Base-by-base conservation (phyloP, 2,329 filamentous ascomycete genomes). In the Penicillium sumatraense region DNA sequence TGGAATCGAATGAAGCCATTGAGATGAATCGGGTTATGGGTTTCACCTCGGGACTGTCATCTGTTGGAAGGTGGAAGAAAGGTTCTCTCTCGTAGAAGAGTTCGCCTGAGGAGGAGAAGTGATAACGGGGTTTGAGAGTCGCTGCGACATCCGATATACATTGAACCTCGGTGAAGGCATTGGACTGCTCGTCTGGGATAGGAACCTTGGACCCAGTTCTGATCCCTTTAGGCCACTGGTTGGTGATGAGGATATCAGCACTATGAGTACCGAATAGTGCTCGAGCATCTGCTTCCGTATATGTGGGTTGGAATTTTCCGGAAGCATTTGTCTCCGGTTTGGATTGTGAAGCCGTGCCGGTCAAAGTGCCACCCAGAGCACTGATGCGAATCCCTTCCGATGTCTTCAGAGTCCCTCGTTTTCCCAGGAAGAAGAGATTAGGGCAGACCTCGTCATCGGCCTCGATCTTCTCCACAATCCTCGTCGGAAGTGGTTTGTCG, bases 41-140 rank as follows among this genome's bases (percentile, higher is more conserved):
- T 60, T 83, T 82, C 20, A 80, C 75, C 53, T 87, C 81, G 6
- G 83, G 81, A 9, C 77, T 75, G 35, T 82, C 80, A 29, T 79
- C 74, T 29, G 75, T 78, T 3, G 83, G 80, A 20, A 76, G 61
- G 70, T 96, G 88, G 68, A 95, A 87, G 78, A 97, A 99, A 0
- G 93, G 91, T 73, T 98, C 95, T 53, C 95, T 87, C 76, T 99
- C 93, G 71, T 88, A 98, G 75, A 90, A 93, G 65, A 87, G 87
- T 6, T 81, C 75, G 1, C 85, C 81, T 0, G 90, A 90, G 3
- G 84, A 80, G 1, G 90, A 86, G 67, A 98, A 87, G 72, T 98
- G 93, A 69, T 99, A 99, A 24, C 90, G 87, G n/a, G 95, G 95
- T 71, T 92, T 95, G 18, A 99, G 75, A 0, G 85, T 77, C 2